Evolutionary conservation across 2,329 filamentous ascomycete genomes (phyloP), one percentile per base, ranked within the genome.

Genomic region (Trichophyton equinum): DNA sequence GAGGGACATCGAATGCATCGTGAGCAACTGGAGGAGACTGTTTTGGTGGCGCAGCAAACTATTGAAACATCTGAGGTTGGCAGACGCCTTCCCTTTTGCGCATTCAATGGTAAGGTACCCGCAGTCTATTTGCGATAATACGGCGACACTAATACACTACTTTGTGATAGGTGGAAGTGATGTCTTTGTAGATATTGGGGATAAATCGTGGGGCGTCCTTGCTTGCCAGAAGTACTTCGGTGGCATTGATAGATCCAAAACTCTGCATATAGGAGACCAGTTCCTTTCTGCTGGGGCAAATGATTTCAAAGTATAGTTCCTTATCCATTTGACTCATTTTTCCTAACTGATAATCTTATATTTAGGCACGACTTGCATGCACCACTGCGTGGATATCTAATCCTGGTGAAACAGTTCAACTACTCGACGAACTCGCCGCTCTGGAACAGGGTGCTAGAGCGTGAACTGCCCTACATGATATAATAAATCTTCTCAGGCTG

Each of bases 371-470:
- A 33, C 83, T 91, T 68, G 91, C 95, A 20, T 94, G 89, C 38
- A 96, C 92, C 0, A 97, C 94, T 22, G 91, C 92, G 0, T 99
- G 94, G 94, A 95, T 99, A 66, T 92, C 94, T 1, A 96, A 84
- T 70, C 94, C 94, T 0, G 79, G 82, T 0, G 94, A 99, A 79
- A 99, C 94, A 33, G 89, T 96, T 44, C 85, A 89, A 67, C 74
- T 97, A 68, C 75, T 99, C 63, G 91, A 96, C 69, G 94, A 97
- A 77, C 77, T 96, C 70, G 79, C 79, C 0, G 80, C 78, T 57
- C 69, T 88, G 62, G 72, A 74, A 46, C 33, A 25, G 18, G 56
- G 27, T 13, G 22, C 22, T 27, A 27, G 8, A 3, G 20, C 25
- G 4, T 51, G 22, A 51, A 30, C 27, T 13, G 11, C 33, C 33